Percentiles rank a stretch among this genome's conserved stretches.
Evolutionary conservation across 1,284 basidiomycete species (phyloP).

Genomic region (Anthracocystis panici-leucophaei): DNA sequence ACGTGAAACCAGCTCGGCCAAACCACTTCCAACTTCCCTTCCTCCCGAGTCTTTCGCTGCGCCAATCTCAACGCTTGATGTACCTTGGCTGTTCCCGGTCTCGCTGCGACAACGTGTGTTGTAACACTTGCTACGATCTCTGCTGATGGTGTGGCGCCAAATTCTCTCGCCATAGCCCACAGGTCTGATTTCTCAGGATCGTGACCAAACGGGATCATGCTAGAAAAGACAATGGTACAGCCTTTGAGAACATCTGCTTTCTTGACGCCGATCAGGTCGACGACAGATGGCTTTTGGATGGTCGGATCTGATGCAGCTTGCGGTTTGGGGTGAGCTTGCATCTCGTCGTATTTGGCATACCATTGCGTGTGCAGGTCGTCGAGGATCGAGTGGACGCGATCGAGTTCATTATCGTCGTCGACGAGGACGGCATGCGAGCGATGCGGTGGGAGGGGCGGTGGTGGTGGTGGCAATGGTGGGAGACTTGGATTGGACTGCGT

Average conservation of each 20-base stretch:
- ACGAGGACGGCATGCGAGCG: conserved; percentile 80
- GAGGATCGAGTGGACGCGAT: conserved; percentile 80
- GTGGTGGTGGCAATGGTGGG: conserved; percentile 21
- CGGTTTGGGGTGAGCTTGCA: conserved; percentile 4
- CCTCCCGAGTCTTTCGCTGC: conserved; percentile 70
- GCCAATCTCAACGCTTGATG: conserved; percentile 74
- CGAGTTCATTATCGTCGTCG: conserved; percentile 87
- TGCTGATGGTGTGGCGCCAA: conserved; percentile 84
- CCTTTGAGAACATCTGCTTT: conserved; percentile 81
- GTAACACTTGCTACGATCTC: conserved; percentile 76
- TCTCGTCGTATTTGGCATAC: conserved; percentile 71
- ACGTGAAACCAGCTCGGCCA: conserved; percentile 89
- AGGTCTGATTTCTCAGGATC: conserved; percentile 83
- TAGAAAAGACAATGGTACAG: conserved; percentile 87
- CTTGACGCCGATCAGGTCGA: conserved; percentile 85
- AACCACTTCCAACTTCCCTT: conserved; percentile 79
- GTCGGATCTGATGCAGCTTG: conserved; percentile 5
- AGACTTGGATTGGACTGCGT: neutral
- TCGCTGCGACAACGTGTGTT: conserved; percentile 89
- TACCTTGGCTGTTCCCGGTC: conserved; percentile 85
- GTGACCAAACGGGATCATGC: conserved; percentile 88
- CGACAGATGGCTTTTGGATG: conserved; percentile 22
- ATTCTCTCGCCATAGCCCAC: conserved; percentile 87
- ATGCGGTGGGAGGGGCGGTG: conserved; percentile 30
- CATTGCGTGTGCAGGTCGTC: conserved; percentile 81